Evolutionary conservation across 1,284 basidiomycete genomes (phyloP).

Genomic region (Melampsora occidentalis): DNA sequence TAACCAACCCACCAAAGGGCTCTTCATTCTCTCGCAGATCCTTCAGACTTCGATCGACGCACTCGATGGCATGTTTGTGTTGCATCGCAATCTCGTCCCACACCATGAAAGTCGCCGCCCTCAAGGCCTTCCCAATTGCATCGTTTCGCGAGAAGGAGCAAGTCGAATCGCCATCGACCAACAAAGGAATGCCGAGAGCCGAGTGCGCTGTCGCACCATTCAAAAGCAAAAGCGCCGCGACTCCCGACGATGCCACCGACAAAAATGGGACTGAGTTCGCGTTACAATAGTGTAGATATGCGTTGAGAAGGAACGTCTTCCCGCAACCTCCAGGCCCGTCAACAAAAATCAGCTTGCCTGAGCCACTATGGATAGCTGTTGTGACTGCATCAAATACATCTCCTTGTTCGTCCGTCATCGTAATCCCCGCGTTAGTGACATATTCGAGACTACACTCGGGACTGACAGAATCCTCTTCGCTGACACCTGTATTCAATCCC

Average conservation of each 20-base stretch:
- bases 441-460: too few relatives aligned
- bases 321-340: constrained; percentile 5
- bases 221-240: neutral
- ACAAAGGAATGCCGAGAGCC: neutral
- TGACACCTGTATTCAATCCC: too few relatives aligned
- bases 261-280: neutral
- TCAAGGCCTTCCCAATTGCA: neutral
- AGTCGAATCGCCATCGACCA: too few relatives aligned
- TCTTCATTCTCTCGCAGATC: constrained; percentile 50
- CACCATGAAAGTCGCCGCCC: constrained; percentile 52
- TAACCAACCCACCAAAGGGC: constrained; percentile 56
- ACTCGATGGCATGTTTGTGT: constrained; percentile 52
- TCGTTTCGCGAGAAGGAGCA: neutral
- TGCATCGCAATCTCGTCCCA: constrained; percentile 57
- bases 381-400: neutral
- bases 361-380: neutral
- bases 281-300: neutral
- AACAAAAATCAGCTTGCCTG: neutral
- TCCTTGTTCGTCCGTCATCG: neutral
- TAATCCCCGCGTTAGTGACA: too few relatives aligned
- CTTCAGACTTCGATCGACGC: constrained; percentile 53
- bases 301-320: constrained; percentile 2
- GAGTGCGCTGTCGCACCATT: neutral
- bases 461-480: too few relatives aligned
- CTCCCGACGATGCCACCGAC: neutral